Conservation (phyloP, 768 basidiomycete genomes). For the Leccinum broughii region DNA sequence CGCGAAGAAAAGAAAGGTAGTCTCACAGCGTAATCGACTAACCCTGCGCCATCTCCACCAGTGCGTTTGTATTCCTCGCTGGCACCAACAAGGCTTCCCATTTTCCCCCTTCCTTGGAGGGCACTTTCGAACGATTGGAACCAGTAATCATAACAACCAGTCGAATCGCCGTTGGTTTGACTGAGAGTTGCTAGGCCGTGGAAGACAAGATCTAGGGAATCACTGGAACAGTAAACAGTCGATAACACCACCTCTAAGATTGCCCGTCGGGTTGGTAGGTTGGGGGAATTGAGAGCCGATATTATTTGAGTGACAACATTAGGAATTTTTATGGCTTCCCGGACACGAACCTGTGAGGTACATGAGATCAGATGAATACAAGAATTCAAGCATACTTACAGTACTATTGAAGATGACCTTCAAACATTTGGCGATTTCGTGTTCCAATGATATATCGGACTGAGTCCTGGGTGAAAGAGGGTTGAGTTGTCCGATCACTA, state of each 20-base stretch:
- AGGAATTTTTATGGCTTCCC: constrained; percentile 72
- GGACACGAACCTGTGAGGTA: constrained; percentile 54
- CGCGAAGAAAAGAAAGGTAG: constrained; percentile 1
- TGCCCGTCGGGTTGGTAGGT: constrained; percentile 74
- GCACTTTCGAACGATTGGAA: constrained; percentile 77
- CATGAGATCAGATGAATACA: constrained; percentile 9
- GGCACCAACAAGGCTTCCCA: constrained; percentile 95
- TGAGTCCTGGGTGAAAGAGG: constrained; percentile 25
- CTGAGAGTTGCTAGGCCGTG: constrained; percentile 76
- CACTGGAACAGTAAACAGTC: constrained; percentile 64
- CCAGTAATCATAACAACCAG: constrained; percentile 82
- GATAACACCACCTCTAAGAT: constrained; percentile 80
- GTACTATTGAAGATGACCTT: constrained; percentile 74
- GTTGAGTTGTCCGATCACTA: neutral
- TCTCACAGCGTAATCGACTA: constrained; percentile 87
- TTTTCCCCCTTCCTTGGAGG: constrained; percentile 83
- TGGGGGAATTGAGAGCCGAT: constrained; percentile 78
- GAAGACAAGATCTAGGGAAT: constrained; percentile 66
- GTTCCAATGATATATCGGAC: constrained; percentile 71
- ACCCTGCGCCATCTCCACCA: constrained; percentile 60
- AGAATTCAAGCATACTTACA: constrained; percentile 37
- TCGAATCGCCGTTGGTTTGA: constrained; percentile 54
- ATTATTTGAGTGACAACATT: constrained; percentile 77
- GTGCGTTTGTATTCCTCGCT: constrained; percentile 83
- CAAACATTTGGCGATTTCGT: constrained; percentile 87